Conservation (phyloP, 768 basidiomycete species). For the Tylopilus sp. region DNA sequence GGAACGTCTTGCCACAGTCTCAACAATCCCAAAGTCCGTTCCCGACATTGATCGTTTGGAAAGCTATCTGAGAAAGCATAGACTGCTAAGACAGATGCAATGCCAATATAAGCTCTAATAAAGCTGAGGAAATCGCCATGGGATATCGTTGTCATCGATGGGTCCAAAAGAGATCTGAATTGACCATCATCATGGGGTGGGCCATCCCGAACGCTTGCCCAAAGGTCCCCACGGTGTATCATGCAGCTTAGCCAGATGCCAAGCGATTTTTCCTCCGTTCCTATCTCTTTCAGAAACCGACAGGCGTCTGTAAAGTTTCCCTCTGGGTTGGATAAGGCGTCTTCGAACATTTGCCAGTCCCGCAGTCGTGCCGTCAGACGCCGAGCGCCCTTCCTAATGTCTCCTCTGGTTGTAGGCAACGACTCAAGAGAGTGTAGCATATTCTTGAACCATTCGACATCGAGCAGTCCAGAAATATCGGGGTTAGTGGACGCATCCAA, state of each 20-base stretch:
- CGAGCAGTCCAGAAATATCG: slow-evolving; percentile 56
- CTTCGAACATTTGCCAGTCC: slow-evolving; percentile 60
- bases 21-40: slow-evolving; percentile 59
- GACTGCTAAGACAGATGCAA: slow-evolving; percentile 63
- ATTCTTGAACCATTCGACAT: slow-evolving; percentile 31
- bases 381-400: slow-evolving; percentile 43
- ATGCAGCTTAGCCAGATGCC: slow-evolving; percentile 75
- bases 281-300: slow-evolving; percentile 55
- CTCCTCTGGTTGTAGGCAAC: slow-evolving; percentile 34
- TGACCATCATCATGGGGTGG: slow-evolving; percentile 22
- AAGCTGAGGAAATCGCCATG: slow-evolving; percentile 63
- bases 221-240: slow-evolving; percentile 53
- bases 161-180: slow-evolving; percentile 40
- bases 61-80: slow-evolving; percentile 81
- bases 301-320: slow-evolving; percentile 50
- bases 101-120: slow-evolving; percentile 63
- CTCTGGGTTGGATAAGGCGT: slow-evolving; percentile 52
- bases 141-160: slow-evolving; percentile 26
- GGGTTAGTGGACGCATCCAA: slow-evolving; percentile 63
- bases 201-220: slow-evolving; percentile 22
- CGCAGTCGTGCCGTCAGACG: slow-evolving; percentile 48
- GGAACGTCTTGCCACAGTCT: slow-evolving; percentile 40
- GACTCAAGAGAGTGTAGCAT: slow-evolving; percentile 21
- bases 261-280: slow-evolving; percentile 60
- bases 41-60: slow-evolving; percentile 59